Base-by-base conservation (phyloP, 2,329 filamentous ascomycete species). In the Aspergillus sp. region DNA sequence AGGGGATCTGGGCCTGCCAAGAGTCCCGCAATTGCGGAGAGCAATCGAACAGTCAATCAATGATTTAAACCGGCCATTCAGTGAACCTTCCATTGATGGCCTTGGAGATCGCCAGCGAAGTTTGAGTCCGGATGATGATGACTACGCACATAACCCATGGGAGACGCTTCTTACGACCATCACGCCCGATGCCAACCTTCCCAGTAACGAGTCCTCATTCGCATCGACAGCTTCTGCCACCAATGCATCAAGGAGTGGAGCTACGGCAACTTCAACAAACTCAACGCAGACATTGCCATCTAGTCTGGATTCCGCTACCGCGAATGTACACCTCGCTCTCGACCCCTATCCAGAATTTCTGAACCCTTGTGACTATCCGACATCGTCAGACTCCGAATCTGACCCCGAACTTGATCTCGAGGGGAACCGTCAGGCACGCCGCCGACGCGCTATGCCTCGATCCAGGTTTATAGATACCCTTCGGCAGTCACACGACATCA, bases 31-130 rank as follows among this genome's bases (percentile, higher is more conserved):
- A 23, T 46, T 63, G 27, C 60, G 65, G 39, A 62, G 68, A 27
- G 62, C 70, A 48, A 63, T 65, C 30, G 62, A 68, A 53, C 62
- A 64, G 32, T 61, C 60, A 23, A 55, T 61, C 19, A 58, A 57
- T 32, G 57, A 59, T 30, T 53, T 54, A 38, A 55, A 46, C 22
- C 51, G 56, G 42, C 35, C 57, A 17, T 49, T 46, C 39, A 56
- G 52, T 4, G 59, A 59, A 15, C 46, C 61, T 12, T 48, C 50
- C 44, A 53, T 85, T 1, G 84, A 94, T 66, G 89, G 89, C 3
- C 78, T 95, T 13, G 90, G 89, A 33, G 89, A 95, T 67, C 85
- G 90, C 49, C 81, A 88, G 53, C 82, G 89, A 57, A 95, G 89
- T 65, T 71, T 88, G n/a, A 90, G 85, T 61, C 84, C 85, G 5